phyloP scores from a whole-genome alignment of 176 grass and related monocot genomes.

The Leersia perrieri region DNA sequence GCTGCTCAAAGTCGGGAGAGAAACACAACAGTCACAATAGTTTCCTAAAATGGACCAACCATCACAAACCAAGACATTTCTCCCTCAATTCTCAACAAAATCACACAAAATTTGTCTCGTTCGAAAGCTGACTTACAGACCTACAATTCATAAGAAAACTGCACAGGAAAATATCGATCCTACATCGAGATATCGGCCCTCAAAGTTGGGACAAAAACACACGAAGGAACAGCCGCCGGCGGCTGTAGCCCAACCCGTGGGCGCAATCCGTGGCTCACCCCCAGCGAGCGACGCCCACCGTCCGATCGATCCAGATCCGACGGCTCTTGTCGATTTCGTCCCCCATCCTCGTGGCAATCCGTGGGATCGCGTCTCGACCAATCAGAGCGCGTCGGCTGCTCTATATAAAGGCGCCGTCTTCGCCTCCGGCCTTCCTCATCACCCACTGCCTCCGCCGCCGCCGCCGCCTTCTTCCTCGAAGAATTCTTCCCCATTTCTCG shows the following conservation, averaged over 20 bases:
- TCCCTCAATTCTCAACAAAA: conserved; percentile 13
- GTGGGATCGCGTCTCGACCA: conserved; percentile 32
- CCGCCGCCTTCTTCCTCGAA: not conserved
- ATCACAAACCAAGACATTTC: not conserved
- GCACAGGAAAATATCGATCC: not conserved
- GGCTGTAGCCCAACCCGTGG: not conserved
- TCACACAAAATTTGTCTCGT: not conserved
- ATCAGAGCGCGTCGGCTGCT: conserved; percentile 12
- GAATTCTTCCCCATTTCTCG: not conserved
- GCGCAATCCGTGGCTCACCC: not conserved
- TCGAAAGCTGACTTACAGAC: conserved; percentile 11
- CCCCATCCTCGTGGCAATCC: conserved; percentile 30
- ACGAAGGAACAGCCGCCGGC: conserved; percentile 8
- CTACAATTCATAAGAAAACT: accelerated
- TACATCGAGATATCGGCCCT: not conserved
- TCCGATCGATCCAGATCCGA: conserved; percentile 13
- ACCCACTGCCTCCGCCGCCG: not conserved
- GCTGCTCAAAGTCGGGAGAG: conserved; percentile 21
- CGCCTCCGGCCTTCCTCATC: not conserved
- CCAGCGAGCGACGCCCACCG: not conserved
- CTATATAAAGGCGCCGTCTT: conserved; percentile 53
- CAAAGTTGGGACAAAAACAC: conserved; percentile 56
- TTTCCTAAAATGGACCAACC: not conserved
- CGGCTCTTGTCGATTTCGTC: not conserved
- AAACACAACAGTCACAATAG: conserved; percentile 50